Evolutionary conservation across 1,284 basidiomycete genomes (phyloP).

Genomic region (Austroboletus niveus): DNA sequence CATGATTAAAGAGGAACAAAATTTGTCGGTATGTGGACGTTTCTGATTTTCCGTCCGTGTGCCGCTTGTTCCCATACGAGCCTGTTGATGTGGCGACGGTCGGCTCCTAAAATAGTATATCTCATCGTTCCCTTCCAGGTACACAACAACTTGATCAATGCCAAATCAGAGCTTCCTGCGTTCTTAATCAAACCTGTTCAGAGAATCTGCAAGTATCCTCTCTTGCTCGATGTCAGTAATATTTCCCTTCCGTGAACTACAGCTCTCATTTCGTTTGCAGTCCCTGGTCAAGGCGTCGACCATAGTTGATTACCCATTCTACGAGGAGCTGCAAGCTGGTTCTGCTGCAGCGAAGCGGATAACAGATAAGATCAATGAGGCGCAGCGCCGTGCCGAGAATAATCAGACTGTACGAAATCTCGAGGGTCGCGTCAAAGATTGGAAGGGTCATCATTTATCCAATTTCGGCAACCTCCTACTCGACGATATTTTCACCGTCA

Average conservation of each 20-base stretch:
- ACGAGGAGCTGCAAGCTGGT: constrained; percentile 83
- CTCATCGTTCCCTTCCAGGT: constrained; percentile 42
- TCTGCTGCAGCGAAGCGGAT: constrained; percentile 88
- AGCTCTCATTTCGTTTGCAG: constrained; percentile 34
- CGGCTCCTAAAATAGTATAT: constrained; percentile 21
- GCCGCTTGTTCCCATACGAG: constrained; percentile 17
- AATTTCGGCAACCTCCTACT: constrained; percentile 93
- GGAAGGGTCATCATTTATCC: constrained; percentile 96
- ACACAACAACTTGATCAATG: constrained; percentile 75
- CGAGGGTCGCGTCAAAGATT: constrained; percentile 91
- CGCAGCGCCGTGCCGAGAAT: constrained; percentile 85
- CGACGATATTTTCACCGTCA: constrained; percentile 94
- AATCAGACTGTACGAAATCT: constrained; percentile 86
- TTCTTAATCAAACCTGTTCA: constrained; percentile 92
- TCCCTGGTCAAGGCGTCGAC: constrained; percentile 76
- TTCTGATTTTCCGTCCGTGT: constrained; percentile 6
- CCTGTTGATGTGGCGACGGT: constrained; percentile 44
- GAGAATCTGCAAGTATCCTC: constrained; percentile 89
- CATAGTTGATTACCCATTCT: constrained; percentile 65
- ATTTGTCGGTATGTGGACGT: constrained; percentile 66
- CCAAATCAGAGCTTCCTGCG: constrained; percentile 85
- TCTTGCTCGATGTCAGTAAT: constrained; percentile 80
- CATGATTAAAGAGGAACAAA: constrained; percentile 82
- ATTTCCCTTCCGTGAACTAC: constrained; percentile 23
- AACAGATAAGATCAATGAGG: constrained; percentile 96